phyloP scores from a whole-genome alignment of 129 eudicot genomes.

The Deinandra increscens region DNA sequence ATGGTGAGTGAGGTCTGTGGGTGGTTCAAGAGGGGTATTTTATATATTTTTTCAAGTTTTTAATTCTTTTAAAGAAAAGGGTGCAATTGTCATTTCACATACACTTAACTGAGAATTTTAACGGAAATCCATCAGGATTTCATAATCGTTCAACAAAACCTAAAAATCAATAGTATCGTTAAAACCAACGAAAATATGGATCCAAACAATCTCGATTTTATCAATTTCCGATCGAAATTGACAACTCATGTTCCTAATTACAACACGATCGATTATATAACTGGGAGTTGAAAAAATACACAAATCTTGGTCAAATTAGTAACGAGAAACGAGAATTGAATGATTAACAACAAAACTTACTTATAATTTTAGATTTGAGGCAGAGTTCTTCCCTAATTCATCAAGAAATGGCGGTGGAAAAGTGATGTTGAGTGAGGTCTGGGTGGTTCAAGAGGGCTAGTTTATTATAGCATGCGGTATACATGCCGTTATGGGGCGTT shows the following conservation, averaged over 20 bases:
- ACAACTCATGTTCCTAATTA: conserved; percentile 16
- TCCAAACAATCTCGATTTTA: conserved; percentile 1
- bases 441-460: too few relatives aligned
- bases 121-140: too few relatives aligned
- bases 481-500: too few relatives aligned
- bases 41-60: too few relatives aligned
- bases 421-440: too few relatives aligned
- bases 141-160: conserved; percentile 5
- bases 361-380: conserved; percentile 9
- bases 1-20: too few relatives aligned
- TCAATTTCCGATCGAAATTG: too few relatives aligned
- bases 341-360: conserved; percentile 17
- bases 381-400: conserved; percentile 16
- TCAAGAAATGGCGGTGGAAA: conserved; percentile 23
- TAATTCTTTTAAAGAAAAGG: too few relatives aligned
- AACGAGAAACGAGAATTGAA: neutral
- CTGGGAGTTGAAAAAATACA: neutral
- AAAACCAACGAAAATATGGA: neutral
- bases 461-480: too few relatives aligned
- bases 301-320: conserved; percentile 30
- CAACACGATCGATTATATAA: conserved; percentile 8
- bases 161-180: neutral
- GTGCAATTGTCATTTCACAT: too few relatives aligned
- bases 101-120: too few relatives aligned
- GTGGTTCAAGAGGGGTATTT: too few relatives aligned